These are phyloP conservation scores for Ramalina intermedia DNA, from an alignment of 495 filamentous ascomycete species.

Conservation along the genomic window DNA sequence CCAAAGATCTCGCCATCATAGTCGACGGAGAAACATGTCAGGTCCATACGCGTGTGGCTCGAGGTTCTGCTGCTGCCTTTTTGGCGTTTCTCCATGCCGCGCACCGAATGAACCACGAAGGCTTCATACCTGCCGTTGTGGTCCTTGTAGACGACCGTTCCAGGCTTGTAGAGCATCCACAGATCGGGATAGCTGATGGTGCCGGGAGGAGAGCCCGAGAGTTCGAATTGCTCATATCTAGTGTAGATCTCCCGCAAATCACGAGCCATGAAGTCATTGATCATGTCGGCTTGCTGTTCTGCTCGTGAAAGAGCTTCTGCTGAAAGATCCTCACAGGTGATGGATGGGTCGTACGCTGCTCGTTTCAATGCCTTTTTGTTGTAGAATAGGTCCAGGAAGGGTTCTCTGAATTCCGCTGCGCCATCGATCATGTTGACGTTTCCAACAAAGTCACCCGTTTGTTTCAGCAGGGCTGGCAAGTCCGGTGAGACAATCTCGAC, in stretches of 20 bases:
- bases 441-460: neutral
- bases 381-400: slow-evolving; percentile 12
- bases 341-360: neutral
- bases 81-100: slow-evolving; percentile 5
- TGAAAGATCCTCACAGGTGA: neutral
- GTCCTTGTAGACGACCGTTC: slow-evolving; percentile 8
- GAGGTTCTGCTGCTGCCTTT: neutral
- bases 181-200: slow-evolving; percentile 6
- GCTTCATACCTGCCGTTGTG: slow-evolving; percentile 14
- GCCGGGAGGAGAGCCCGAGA: slow-evolving; percentile 2
- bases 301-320: neutral
- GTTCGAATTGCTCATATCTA: slow-evolving; percentile 7
- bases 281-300: slow-evolving; percentile 6
- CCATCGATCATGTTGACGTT: slow-evolving; percentile 3
- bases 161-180: slow-evolving; percentile 14
- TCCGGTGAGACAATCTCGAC: slow-evolving; percentile 7
- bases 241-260: slow-evolving; percentile 4
- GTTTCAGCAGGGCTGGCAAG: slow-evolving; percentile 1
- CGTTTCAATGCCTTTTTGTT: neutral
- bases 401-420: slow-evolving; percentile 5
- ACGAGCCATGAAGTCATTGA: slow-evolving; percentile 6
- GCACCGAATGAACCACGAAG: slow-evolving; percentile 12
- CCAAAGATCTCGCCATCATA: slow-evolving; percentile 50
- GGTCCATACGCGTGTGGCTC: slow-evolving; percentile 6
- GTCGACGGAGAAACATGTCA: slow-evolving; percentile 32